Conservation (phyloP, 495 filamentous ascomycete genomes). For the Endocarpon pusillum region DNA sequence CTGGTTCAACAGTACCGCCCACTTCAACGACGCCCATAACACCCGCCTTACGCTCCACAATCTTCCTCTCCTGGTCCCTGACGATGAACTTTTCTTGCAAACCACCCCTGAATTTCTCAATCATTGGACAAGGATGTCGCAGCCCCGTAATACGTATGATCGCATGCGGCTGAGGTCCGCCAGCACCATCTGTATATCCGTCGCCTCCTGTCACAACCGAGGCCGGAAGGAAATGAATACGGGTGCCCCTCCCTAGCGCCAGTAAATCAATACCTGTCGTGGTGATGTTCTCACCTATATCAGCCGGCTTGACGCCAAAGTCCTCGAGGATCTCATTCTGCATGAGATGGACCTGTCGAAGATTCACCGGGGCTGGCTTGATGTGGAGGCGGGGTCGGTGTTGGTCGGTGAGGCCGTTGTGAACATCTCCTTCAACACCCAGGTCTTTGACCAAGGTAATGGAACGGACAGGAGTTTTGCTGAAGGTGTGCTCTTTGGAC, state of each 20-base stretch:
- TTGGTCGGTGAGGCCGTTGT: constrained; percentile 1
- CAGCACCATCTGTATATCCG: neutral
- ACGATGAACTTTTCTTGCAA: constrained; percentile 2
- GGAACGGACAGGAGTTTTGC: neutral
- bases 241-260: neutral
- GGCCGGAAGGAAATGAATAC: constrained; percentile 1
- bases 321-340: constrained; percentile 1
- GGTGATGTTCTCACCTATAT: constrained; percentile 1
- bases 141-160: neutral
- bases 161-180: neutral
- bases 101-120: neutral
- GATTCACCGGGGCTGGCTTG: neutral
- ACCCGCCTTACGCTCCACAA: neutral
- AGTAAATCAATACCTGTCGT: neutral
- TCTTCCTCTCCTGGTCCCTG: neutral
- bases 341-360: constrained; percentile 1
- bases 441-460: neutral
- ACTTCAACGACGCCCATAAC: constrained; percentile 1
- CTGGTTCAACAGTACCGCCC: neutral
- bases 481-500: constrained; percentile 1
- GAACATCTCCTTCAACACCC: neutral
- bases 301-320: neutral
- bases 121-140: neutral
- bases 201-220: too few species aligned
- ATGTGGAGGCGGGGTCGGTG: constrained; percentile 1